Percentiles rank a stretch among this genome's conserved stretches.
Evolutionary conservation across 768 basidiomycete genomes (phyloP).

Genomic region (Pleurotus platypus): DNA sequence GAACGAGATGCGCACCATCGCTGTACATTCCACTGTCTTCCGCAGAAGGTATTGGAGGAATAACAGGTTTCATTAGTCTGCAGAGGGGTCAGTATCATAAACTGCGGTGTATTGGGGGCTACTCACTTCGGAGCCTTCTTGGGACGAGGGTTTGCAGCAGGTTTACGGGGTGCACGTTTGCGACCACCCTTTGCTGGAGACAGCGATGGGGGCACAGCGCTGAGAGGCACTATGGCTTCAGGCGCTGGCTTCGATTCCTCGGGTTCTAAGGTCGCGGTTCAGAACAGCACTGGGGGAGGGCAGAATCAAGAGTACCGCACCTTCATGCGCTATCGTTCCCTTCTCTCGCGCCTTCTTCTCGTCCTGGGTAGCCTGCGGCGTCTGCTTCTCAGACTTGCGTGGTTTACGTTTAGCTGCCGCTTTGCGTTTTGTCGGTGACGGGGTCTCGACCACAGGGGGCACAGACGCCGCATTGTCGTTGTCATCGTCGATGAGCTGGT

Average conservation of each 20-base stretch:
- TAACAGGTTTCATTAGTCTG: background rate
- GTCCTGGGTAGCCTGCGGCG: constrained; percentile 19
- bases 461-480: constrained; percentile 33
- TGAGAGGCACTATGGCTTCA: constrained; percentile 6
- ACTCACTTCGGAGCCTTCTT: constrained; percentile 7
- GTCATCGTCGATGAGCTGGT: constrained; percentile 79
- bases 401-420: constrained; percentile 6
- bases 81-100: too few relatives aligned
- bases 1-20: constrained; percentile 4
- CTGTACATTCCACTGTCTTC: background rate
- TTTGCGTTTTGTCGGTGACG: constrained; percentile 17
- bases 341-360: constrained; percentile 48
- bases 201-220: constrained; percentile 12
- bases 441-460: constrained; percentile 26
- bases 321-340: constrained; percentile 26
- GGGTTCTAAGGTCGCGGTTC: constrained; percentile 32
- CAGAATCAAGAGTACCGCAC: constrained; percentile 33
- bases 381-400: constrained; percentile 5
- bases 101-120: background rate
- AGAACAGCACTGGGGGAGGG: constrained; percentile 39
- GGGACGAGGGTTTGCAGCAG: background rate
- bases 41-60: background rate
- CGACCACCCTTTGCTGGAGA: constrained; percentile 4
- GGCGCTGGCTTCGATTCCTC: constrained; percentile 20
- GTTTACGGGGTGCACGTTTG: constrained; percentile 1